Base-by-base conservation (phyloP, 192 early-diverging fungal genomes). In the Dissophora ornata region DNA sequence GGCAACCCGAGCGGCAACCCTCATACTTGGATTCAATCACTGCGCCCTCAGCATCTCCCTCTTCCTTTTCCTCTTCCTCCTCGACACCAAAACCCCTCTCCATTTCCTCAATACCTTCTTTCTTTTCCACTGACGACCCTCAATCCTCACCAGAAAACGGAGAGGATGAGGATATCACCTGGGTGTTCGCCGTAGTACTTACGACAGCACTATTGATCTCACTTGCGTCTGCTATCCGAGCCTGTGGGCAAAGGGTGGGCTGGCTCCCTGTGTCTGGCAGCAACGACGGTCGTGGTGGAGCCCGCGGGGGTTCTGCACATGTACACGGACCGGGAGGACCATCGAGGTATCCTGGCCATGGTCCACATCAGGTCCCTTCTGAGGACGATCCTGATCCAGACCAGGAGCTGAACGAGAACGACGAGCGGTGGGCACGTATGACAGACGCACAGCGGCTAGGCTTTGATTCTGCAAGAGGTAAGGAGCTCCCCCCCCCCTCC, bases 391-490 rank as follows among this genome's bases (percentile, higher is more conserved):
- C 56, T 24, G 62, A 61, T 46, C 57, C 64, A 9, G 65, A 77
- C 53, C 50, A 51, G 2, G 59, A 50, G 7, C 33, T 70, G 15
- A 62, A 70, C 32, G 73, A 77, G 41, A 67, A 53, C 40, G 73
- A 77, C 44, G 73, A 77, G 9, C 63, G 64, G 12, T 66, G 65
- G 48, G 59, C 73, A 22, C 64, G 52, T 15, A 54, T 77, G 45
- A 67, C 73, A 0, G 73, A 67, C 29, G 44, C 64, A 19, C 62
- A 77, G 40, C 73, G 73, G 46, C 73, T 60, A 13, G 59, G 64
- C 11, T 77, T 61, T 34, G 65, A 67, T 16, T 52, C 59, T 4
- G 46, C 64, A 13, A 56, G 65, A 62, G 73, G 73, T 77, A 77
- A 60, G 7, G 48, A 3, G 26, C 7, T 10, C 48, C 10, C 5